Evolutionary conservation across 2,329 filamentous ascomycete genomes (phyloP), one percentile per base, ranked within the genome.

Genomic region (Beauveria sp.): DNA sequence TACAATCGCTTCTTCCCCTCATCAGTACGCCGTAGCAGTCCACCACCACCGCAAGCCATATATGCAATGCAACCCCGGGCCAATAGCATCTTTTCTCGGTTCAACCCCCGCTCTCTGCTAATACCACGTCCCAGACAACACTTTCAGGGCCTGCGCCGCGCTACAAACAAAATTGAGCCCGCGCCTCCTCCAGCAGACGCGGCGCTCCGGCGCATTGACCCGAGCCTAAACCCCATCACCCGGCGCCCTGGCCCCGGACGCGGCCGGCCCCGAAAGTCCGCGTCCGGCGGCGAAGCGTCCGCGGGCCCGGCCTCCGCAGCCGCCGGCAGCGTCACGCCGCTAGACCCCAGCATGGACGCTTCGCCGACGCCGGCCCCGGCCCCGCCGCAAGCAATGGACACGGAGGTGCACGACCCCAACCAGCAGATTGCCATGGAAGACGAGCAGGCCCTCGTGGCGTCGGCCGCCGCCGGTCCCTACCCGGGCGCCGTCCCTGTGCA

Each of bases 211-310:
- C 77, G 73, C 62, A 46, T 73, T 59, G 82, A 85, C 66, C 83
- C 83, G 9, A 79, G 78, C 0, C 58, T 74, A 64, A 84, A 85
- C 61, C 83, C 83, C 55, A 84, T 85, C 66, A 85, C 81, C n/a
- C 76, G 83, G 18, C 77, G 83, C 28, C 83, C 83, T 4, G 83
- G 83, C 0, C 83, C 83, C 3, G 82, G 83, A 14, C 77, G 83
- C 50, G 81, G 82, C 2, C 76, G 83, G 7, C 80, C 81, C 0
- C 75, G 77, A 58, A 85, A 84, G 56, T 58, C 55, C 22, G 8
- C 46, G 14, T 44, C 16, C 18, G 44, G 1, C 34, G 46, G 22
- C 10, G 55, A 58, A 24, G 34, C 34, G 10, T 51, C 46, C 37
- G 34, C 22, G 9, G 55, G 12, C 16, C 37, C 55, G 10, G 46